These are phyloP conservation scores for Rhodomyrtus psidioides DNA, from an alignment of 441 rosid genomes.

Conservation along the genomic window DNA sequence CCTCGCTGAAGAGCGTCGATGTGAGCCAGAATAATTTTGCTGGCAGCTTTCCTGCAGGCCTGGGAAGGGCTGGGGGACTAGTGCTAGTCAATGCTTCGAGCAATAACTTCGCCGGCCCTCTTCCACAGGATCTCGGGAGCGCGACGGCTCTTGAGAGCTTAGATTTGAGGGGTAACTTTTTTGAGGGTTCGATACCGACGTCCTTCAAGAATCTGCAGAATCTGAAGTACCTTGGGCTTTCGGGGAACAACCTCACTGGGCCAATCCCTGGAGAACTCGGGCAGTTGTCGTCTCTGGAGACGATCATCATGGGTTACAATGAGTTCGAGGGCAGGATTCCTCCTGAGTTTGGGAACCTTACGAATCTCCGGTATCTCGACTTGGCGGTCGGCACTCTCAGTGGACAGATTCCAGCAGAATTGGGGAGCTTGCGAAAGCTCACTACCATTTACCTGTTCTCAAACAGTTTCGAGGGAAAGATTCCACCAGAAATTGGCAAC, in stretches of 20 bases:
- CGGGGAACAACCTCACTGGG: slow-evolving; percentile 65
- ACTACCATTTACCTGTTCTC: slow-evolving; percentile 54
- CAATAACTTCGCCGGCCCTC: slow-evolving; percentile 76
- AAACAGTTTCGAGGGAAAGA: slow-evolving; percentile 46
- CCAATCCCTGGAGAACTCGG: slow-evolving; percentile 50
- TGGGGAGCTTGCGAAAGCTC: slow-evolving; percentile 45
- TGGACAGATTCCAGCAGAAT: slow-evolving; percentile 50
- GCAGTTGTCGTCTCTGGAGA: slow-evolving; percentile 48
- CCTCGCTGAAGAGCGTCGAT: slow-evolving; percentile 48
- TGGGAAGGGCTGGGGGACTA: slow-evolving; percentile 60
- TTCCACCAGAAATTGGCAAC: slow-evolving; percentile 59
- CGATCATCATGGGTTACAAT: slow-evolving; percentile 63
- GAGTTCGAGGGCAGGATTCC: slow-evolving; percentile 60
- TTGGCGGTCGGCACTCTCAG: slow-evolving; percentile 57
- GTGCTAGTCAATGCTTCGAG: slow-evolving; percentile 71
- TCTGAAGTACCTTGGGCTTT: slow-evolving; percentile 63
- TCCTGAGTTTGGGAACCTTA: slow-evolving; percentile 55
- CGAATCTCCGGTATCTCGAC: slow-evolving; percentile 55
- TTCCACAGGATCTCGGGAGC: slow-evolving; percentile 80
- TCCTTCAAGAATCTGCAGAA: slow-evolving; percentile 49
- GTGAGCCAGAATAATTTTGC: slow-evolving; percentile 65
- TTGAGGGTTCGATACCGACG: slow-evolving; percentile 48
- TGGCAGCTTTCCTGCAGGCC: slow-evolving; percentile 68
- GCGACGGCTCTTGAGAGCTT: slow-evolving; percentile 53
- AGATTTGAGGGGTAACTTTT: slow-evolving; percentile 79